These are phyloP conservation scores for Pseudevernia furfuracea DNA, from an alignment of 495 filamentous ascomycete genomes.

Conservation along the genomic window DNA sequence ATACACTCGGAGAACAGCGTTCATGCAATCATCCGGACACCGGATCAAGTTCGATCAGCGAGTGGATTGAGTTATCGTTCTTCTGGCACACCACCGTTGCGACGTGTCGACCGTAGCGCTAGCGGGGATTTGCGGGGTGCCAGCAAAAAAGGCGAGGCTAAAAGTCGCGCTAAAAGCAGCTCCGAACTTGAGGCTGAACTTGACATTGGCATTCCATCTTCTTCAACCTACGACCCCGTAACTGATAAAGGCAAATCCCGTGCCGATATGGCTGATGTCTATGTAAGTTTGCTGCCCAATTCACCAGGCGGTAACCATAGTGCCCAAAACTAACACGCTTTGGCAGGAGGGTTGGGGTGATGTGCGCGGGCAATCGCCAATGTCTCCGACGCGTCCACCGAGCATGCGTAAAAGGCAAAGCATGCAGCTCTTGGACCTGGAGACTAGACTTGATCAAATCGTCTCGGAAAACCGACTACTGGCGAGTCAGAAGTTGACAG, in stretches of 20 bases:
- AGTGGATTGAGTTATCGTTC: slow-evolving; percentile 49
- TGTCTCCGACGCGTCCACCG: slow-evolving; percentile 89
- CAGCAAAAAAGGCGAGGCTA: slow-evolving; percentile 36
- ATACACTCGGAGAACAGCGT: slow-evolving; percentile 44
- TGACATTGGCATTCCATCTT: slow-evolving; percentile 40
- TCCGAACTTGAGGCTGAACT: not conserved
- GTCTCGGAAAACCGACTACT: slow-evolving; percentile 73
- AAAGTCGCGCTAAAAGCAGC: slow-evolving; percentile 26
- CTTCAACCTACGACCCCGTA: slow-evolving; percentile 62
- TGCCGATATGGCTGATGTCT: slow-evolving; percentile 85
- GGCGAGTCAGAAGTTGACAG: slow-evolving; percentile 59
- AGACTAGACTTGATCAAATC: slow-evolving; percentile 67
- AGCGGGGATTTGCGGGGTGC: slow-evolving; percentile 76
- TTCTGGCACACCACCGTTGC: slow-evolving; percentile 54
- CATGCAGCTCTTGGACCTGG: slow-evolving; percentile 88
- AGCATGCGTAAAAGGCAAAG: slow-evolving; percentile 93
- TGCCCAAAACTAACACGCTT: slow-evolving; percentile 14
- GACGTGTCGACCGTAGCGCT: slow-evolving; percentile 62
- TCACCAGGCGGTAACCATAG: slow-evolving; percentile 21
- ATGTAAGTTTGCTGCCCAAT: slow-evolving; percentile 54
- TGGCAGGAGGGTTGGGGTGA: slow-evolving; percentile 88
- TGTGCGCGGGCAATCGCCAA: slow-evolving; percentile 74
- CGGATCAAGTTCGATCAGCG: slow-evolving; percentile 52
- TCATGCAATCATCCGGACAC: slow-evolving; percentile 38
- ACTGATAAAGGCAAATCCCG: slow-evolving; percentile 82